These are phyloP conservation scores for Calonectria multiphialidica DNA, from an alignment of 2,329 filamentous ascomycete genomes.

Conservation along the genomic window DNA sequence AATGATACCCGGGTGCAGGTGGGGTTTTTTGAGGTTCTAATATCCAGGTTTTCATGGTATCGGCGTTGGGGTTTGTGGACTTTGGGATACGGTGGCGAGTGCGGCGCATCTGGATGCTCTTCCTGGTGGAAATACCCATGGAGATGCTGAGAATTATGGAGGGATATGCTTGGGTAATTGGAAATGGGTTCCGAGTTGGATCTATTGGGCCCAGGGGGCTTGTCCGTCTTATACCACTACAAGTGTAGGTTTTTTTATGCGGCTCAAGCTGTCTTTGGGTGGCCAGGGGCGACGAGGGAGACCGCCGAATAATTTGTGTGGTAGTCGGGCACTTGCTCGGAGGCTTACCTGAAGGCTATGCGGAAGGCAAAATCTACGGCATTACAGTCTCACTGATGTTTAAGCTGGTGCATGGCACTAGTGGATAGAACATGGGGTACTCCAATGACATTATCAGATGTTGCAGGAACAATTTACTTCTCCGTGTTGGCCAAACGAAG, in stretches of 20 bases:
- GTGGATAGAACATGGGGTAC: too few relatives aligned
- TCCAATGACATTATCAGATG: too few relatives aligned
- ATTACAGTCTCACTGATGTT: background rate
- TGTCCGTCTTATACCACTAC: background rate
- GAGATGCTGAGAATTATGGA: background rate
- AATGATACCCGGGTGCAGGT: background rate
- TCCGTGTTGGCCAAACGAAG: too few relatives aligned
- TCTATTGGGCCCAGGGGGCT: background rate
- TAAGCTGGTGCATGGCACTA: background rate
- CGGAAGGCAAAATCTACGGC: background rate
- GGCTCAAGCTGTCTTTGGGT: background rate
- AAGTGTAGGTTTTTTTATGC: background rate
- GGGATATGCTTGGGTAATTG: background rate
- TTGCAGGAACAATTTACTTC: too few relatives aligned
- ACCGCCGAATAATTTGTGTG: background rate
- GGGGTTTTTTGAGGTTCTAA: constrained; percentile 1
- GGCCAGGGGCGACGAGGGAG: background rate
- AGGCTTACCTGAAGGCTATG: background rate
- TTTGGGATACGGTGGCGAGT: background rate
- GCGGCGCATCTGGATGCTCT: constrained; percentile 11
- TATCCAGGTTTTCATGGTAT: constrained; percentile 3
- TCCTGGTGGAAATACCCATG: constrained; percentile 8
- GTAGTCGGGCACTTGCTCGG: background rate
- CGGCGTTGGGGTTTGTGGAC: constrained; percentile 11
- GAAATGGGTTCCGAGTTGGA: background rate